Evolutionary conservation across 768 basidiomycete genomes (phyloP).

Genomic region (Lactarius pseudohatsudake): DNA sequence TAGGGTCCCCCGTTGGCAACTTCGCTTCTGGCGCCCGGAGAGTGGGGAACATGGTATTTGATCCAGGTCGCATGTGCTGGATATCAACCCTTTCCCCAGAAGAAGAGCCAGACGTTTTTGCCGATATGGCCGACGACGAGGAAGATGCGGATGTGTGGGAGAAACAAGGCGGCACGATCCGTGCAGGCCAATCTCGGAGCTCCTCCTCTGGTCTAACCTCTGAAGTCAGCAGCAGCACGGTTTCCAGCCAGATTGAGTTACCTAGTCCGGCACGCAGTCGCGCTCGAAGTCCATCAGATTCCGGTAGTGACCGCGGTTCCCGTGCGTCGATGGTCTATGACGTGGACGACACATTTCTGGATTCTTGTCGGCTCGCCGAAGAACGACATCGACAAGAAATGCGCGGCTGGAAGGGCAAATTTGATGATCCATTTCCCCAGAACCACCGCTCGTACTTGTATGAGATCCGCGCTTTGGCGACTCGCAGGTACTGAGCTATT

Average conservation of each 20-base stretch:
- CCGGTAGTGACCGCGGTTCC: conserved; percentile 76
- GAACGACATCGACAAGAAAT: conserved; percentile 81
- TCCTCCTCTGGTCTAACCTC: conserved; percentile 28
- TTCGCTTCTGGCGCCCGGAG: conserved; percentile 78
- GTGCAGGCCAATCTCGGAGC: conserved; percentile 47
- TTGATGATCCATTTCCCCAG: conserved; percentile 35
- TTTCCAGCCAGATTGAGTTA: conserved; percentile 40
- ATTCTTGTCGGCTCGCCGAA: conserved; percentile 73
- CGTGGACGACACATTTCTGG: conserved; percentile 71
- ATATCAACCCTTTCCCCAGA: conserved; percentile 81
- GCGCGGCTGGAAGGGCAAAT: conserved; percentile 64
- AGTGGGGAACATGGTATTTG: conserved; percentile 98
- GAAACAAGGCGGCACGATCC: conserved; percentile 76
- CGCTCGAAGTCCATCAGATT: conserved; percentile 68
- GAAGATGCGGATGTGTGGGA: conserved; percentile 74
- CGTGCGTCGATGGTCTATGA: conserved; percentile 77
- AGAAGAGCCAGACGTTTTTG: conserved; percentile 95
- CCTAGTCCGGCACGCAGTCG: conserved; percentile 63
- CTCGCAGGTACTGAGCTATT: conserved; percentile 59
- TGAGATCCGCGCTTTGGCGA: conserved; percentile 83
- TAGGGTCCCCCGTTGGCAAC: conserved; percentile 74
- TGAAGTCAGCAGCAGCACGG: conserved; percentile 34
- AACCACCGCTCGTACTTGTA: conserved; percentile 66
- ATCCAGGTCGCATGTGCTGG: conserved; percentile 94
- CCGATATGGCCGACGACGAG: conserved; percentile 89